These are phyloP conservation scores for Boletus subcaerulescens DNA, from an alignment of 768 basidiomycete species.

Conservation along the genomic window DNA sequence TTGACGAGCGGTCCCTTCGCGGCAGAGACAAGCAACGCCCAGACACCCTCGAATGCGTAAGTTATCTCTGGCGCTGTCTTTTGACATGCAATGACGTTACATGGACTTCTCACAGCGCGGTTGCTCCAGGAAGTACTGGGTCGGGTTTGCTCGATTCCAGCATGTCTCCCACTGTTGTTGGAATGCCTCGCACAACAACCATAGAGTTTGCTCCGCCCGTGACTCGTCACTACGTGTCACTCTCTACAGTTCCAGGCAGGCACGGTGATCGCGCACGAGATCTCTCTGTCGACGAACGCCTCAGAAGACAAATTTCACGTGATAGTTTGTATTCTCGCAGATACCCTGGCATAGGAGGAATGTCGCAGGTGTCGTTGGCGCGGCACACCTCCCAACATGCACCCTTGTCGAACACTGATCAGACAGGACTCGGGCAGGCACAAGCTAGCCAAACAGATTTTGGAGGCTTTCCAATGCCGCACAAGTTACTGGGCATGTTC, in stretches of 20 bases:
- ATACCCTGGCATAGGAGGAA: constrained; percentile 7
- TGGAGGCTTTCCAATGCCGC: constrained; percentile 76
- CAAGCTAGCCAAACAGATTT: constrained; percentile 46
- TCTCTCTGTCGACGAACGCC: constrained; percentile 2
- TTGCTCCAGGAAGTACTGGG: constrained; percentile 8
- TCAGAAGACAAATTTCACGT: constrained; percentile 5
- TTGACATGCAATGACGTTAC: not conserved
- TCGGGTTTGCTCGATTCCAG: constrained; percentile 1
- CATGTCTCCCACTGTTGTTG: not conserved
- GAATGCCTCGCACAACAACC: constrained; percentile 43
- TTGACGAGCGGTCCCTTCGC: not conserved
- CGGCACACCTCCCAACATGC: constrained; percentile 15
- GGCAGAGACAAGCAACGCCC: not conserved
- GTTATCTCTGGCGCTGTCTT: not conserved
- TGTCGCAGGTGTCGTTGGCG: constrained; percentile 15
- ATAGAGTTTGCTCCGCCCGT: constrained; percentile 50
- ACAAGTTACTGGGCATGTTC: constrained; percentile 47
- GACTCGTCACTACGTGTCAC: constrained; percentile 24
- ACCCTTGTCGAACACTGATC: constrained; percentile 11
- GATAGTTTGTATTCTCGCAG: constrained; percentile 15
- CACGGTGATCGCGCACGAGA: constrained; percentile 13
- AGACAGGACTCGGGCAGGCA: constrained; percentile 8
- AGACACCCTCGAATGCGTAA: constrained; percentile 5
- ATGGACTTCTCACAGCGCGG: constrained; percentile 37
- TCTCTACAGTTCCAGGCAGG: constrained; percentile 27